phyloP scores from a whole-genome alignment of 2,329 filamentous ascomycete genomes.

The Drechslerella stenobrocha region DNA sequence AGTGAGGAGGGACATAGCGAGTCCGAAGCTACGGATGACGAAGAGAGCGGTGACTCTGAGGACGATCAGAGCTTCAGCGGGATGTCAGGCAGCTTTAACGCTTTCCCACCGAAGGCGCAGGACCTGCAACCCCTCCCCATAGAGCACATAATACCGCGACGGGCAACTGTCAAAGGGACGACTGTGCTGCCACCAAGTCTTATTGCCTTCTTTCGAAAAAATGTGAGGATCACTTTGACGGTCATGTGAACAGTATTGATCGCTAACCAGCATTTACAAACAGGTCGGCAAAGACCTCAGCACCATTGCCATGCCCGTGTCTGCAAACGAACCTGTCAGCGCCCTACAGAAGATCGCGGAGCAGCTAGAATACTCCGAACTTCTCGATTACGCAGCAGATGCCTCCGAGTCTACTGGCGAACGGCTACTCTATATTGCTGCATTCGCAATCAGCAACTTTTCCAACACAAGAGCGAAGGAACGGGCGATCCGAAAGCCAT shows the following conservation, averaged over 20 bases:
- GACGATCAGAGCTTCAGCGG: slow-evolving; percentile 62
- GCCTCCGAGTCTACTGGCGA: slow-evolving; percentile 65
- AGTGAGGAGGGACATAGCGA: slow-evolving; percentile 55
- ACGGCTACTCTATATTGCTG: slow-evolving; percentile 79
- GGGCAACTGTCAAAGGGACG: slow-evolving; percentile 71
- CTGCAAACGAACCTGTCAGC: slow-evolving; percentile 89
- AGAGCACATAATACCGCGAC: slow-evolving; percentile 66
- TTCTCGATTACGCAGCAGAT: slow-evolving; percentile 74
- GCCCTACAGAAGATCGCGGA: slow-evolving; percentile 86
- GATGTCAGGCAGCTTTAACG: slow-evolving; percentile 63
- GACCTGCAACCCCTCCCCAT: slow-evolving; percentile 74
- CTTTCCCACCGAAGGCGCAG: slow-evolving; percentile 54
- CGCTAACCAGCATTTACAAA: not conserved
- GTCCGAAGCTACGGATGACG: slow-evolving; percentile 69
- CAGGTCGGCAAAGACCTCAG: slow-evolving; percentile 81
- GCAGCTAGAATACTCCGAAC: slow-evolving; percentile 82
- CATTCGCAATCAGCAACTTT: slow-evolving; percentile 87
- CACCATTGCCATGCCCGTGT: slow-evolving; percentile 96
- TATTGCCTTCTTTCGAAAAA: slow-evolving; percentile 92
- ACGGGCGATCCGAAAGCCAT: slow-evolving; percentile 89
- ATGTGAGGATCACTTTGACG: slow-evolving; percentile 61
- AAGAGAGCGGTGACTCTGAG: slow-evolving; percentile 64
- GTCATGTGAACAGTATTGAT: not conserved
- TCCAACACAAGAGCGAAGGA: slow-evolving; percentile 82
- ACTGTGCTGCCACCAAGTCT: slow-evolving; percentile 82